These are phyloP conservation scores for Paramecium pentaurelia DNA, from an alignment of 73 alveolate species.

Conservation along the genomic window DNA sequence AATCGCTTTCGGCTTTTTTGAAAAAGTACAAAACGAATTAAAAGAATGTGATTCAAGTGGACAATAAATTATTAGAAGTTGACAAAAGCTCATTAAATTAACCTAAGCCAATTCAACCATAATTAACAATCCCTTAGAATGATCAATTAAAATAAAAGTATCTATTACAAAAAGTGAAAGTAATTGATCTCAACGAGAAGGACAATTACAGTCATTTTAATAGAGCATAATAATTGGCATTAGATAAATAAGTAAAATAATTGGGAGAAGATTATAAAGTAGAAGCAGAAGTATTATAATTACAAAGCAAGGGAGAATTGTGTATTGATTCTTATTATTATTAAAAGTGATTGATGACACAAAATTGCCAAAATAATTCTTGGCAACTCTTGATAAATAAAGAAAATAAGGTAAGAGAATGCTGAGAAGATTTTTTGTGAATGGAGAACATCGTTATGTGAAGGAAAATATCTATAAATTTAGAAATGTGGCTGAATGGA, in stretches of 20 bases:
- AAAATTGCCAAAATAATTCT: background rate
- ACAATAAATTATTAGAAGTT: background rate
- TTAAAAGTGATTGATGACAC: background rate
- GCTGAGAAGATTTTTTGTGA: background rate
- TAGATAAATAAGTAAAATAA: background rate
- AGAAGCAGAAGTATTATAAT: background rate
- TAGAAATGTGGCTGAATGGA: background rate
- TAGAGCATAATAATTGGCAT: constrained; percentile 14
- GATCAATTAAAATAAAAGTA: constrained; percentile 8
- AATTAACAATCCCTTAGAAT: background rate
- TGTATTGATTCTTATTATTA: background rate
- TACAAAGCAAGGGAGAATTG: background rate
- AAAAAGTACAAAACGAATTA: background rate
- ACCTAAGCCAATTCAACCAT: background rate
- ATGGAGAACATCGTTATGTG: background rate
- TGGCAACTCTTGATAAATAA: background rate
- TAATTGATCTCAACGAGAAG: background rate
- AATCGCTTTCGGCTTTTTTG: background rate
- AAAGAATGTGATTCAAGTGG: background rate
- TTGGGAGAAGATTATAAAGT: background rate
- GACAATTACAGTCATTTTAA: background rate
- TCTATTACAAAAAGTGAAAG: background rate
- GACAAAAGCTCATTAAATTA: background rate
- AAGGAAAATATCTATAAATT: background rate
- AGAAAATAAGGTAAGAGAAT: background rate